Evolutionary conservation across 768 basidiomycete species (phyloP).

Genomic region (Psilocybe azurescens): DNA sequence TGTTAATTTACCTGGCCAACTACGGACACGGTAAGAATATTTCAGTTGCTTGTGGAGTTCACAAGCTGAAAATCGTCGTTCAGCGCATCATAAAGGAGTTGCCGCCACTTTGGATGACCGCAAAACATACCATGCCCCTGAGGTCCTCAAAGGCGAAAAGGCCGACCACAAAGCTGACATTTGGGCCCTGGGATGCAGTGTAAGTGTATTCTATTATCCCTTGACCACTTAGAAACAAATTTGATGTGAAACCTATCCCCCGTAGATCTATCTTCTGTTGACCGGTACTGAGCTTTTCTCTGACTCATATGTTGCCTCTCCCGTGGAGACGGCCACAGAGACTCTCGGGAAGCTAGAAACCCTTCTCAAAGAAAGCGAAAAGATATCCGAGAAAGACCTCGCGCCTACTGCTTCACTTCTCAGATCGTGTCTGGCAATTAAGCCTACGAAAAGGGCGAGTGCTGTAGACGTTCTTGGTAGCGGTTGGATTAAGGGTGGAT

Average conservation of each 20-base stretch:
- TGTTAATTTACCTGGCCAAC: slow-evolving; percentile 1
- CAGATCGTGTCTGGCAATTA: slow-evolving; percentile 16
- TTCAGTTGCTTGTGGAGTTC: neutral
- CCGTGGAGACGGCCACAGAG: slow-evolving; percentile 12
- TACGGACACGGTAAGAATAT: neutral
- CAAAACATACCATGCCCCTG: slow-evolving; percentile 10
- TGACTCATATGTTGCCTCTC: slow-evolving; percentile 16
- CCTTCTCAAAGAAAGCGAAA: slow-evolving; percentile 13
- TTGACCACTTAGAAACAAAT: neutral
- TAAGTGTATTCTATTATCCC: slow-evolving; percentile 2
- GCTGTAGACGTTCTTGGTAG: slow-evolving; percentile 9
- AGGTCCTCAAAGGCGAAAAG: slow-evolving; percentile 13
- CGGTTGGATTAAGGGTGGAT: slow-evolving; percentile 14
- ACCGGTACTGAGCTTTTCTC: slow-evolving; percentile 17
- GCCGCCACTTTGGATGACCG: neutral
- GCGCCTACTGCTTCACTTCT: slow-evolving; percentile 8
- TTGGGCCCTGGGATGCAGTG: slow-evolving; percentile 20
- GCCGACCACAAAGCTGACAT: slow-evolving; percentile 10
- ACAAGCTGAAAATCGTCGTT: neutral
- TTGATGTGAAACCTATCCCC: neutral
- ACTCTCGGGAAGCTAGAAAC: slow-evolving; percentile 12
- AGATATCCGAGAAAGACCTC: slow-evolving; percentile 13
- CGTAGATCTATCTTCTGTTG: slow-evolving; percentile 14
- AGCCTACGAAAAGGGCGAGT: slow-evolving; percentile 4
- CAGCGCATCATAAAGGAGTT: neutral